Evolutionary conservation across 495 filamentous ascomycete species (phyloP), one percentile per base, ranked within the genome.

Genomic region (Penicillium canescens): DNA sequence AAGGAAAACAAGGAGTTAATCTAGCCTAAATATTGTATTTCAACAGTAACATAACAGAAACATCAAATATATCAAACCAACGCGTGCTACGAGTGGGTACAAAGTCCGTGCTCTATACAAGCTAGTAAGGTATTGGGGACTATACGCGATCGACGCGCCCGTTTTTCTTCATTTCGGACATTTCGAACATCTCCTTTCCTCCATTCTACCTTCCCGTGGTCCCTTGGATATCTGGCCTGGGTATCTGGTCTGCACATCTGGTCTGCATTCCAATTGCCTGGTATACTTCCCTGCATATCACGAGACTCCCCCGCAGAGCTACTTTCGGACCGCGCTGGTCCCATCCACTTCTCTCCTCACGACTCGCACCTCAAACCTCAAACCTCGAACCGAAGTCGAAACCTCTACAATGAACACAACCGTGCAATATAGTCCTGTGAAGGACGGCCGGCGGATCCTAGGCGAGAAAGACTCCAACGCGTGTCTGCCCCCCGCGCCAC

Each of bases 401-500:
- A 33, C 4, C 60, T 51, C 28, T 41, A 60, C 6, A 37, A 73
- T 74, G 71, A 62, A 69, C 36, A 50, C 65, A 3, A 58, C 63
- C 20, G 42, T 63, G 20, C 65, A 63, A 42, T 55, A 63, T 55
- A 76, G 69, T 57, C 73, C 75, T 5, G 49, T 72, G 46, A 78
- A 76, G 57, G 70, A 75, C 18, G 73, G 69, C 36, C 66, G 75
- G 54, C 75, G 69, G 20, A 67, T 78, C 26, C 71, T 78, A 48
- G 71, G 75, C 26, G 73, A 75, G 44, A 78, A 74, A 56, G 68
- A 69, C 55, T 52, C 66, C 63, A 78, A 78, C 73, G 73, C 75
- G 72, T 78, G 73, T 62, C 57, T 73, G 37, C 71, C 75, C 33
- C 73, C 75, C 34, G 65, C 64, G 47, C 61, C 57, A 47, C 64